These are phyloP conservation scores for Rhynchospora tenuis DNA, from an alignment of 176 grass and related monocot species.

Conservation along the genomic window DNA sequence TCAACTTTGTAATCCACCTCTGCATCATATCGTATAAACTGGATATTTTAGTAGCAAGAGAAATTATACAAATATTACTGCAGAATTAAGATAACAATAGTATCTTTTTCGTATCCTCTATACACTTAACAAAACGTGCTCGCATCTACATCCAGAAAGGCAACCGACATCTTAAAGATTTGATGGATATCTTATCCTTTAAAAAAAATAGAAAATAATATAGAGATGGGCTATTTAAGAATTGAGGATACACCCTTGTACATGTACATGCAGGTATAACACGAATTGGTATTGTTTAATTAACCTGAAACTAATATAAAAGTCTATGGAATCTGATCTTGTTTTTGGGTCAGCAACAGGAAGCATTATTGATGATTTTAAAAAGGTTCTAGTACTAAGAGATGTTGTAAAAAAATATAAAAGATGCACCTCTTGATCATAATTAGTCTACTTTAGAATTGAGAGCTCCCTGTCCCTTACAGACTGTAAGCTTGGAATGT, in stretches of 20 bases:
- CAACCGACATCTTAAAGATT: background rate
- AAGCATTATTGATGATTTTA: background rate
- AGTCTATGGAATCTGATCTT: constrained; percentile 2
- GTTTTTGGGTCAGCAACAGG: background rate
- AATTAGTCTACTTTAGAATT: background rate
- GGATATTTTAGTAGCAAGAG: background rate
- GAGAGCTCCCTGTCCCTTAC: background rate
- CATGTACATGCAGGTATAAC: background rate
- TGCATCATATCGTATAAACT: background rate
- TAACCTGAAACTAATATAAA: background rate
- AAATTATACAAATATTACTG: background rate
- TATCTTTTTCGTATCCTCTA: background rate
- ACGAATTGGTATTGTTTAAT: background rate
- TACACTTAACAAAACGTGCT: background rate
- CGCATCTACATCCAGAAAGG: background rate
- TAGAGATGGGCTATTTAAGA: background rate
- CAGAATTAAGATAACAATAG: background rate
- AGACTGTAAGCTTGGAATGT: background rate
- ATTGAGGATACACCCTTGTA: background rate
- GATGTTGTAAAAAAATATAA: background rate
- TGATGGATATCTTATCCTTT: background rate
- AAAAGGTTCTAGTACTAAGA: background rate
- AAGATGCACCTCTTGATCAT: background rate
- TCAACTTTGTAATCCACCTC: no score
- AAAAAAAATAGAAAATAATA: background rate